Evolutionary conservation across 305 asterid genomes (phyloP).

Genomic region (Fraxinus nigra): DNA sequence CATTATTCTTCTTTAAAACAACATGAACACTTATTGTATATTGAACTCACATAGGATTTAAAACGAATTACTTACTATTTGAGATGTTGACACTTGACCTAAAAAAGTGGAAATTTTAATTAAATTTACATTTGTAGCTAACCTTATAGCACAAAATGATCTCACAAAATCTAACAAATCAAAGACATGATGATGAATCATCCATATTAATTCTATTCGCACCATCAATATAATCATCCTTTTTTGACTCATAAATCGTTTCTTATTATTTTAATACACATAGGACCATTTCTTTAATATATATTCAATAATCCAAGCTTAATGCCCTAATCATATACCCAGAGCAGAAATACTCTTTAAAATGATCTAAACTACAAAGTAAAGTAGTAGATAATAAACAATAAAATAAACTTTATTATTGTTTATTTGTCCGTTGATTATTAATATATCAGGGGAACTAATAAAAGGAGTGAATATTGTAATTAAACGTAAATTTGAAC

Average conservation of each 20-base stretch:
- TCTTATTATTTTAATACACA: background rate
- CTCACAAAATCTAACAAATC: background rate
- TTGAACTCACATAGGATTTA: background rate
- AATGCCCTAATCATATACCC: background rate
- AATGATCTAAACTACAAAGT: background rate
- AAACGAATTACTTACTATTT: background rate
- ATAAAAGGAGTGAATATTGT: no score
- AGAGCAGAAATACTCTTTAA: background rate
- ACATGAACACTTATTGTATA: background rate
- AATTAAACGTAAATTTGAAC: background rate
- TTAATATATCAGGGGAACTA: no score
- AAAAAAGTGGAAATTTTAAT: background rate
- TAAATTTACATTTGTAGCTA: background rate
- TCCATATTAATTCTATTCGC: slow-evolving; percentile 16
- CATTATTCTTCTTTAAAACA: background rate
- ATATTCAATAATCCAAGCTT: slow-evolving; percentile 16
- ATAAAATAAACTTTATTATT: no score
- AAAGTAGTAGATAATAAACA: no score
- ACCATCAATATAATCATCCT: slow-evolving; percentile 8
- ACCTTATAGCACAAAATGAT: background rate
- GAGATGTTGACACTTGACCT: background rate
- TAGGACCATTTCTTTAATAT: background rate
- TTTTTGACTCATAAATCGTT: slow-evolving; percentile 19
- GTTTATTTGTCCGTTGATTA: no score
- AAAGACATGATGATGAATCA: slow-evolving; percentile 20